Evolutionary conservation across 1,139 yeast genomes (phyloP).

Genomic region (Yamadazyma dushanensis): DNA sequence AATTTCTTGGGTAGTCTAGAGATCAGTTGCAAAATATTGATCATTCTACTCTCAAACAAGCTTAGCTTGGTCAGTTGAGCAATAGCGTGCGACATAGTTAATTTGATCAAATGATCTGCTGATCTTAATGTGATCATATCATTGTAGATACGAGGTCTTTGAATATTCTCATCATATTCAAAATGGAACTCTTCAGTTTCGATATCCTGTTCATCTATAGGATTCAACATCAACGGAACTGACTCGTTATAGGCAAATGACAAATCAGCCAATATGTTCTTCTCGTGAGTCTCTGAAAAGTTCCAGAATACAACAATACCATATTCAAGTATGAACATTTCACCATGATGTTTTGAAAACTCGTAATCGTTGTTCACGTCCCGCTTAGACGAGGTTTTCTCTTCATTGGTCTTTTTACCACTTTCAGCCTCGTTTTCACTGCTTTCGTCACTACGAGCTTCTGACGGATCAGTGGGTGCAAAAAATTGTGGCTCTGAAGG

Average conservation of each 20-base stretch:
- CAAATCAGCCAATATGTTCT: conserved; percentile 87
- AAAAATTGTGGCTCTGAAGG: conserved; percentile 53
- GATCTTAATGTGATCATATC: conserved; percentile 90
- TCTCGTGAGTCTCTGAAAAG: conserved; percentile 88
- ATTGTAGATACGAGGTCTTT: conserved; percentile 86
- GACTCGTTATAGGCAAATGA: conserved; percentile 59
- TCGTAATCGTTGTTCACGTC: conserved; percentile 29
- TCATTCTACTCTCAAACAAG: conserved; percentile 88
- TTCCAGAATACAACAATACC: conserved; percentile 98
- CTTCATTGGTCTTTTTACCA: conserved; percentile 8
- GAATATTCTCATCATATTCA: conserved; percentile 78
- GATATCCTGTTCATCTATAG: conserved; percentile 84
- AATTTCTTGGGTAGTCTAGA: conserved; percentile 84
- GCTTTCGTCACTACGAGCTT: conserved; percentile 10
- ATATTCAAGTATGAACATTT: conserved; percentile 83
- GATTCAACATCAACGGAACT: conserved; percentile 60
- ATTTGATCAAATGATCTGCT: conserved; percentile 88
- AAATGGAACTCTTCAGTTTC: conserved; percentile 95
- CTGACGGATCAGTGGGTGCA: conserved; percentile 35
- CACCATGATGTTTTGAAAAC: conserved; percentile 75
- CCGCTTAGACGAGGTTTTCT: neutral
- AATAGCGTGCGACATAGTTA: conserved; percentile 93
- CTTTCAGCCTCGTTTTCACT: conserved; percentile 8
- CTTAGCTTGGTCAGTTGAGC: conserved; percentile 95
- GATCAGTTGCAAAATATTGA: conserved; percentile 77